A percentile compares a stretch with the other conserved stretches of the same genome.
Conservation (phyloP, 2,329 filamentous ascomycete species). For the Cladosporium sp. region DNA sequence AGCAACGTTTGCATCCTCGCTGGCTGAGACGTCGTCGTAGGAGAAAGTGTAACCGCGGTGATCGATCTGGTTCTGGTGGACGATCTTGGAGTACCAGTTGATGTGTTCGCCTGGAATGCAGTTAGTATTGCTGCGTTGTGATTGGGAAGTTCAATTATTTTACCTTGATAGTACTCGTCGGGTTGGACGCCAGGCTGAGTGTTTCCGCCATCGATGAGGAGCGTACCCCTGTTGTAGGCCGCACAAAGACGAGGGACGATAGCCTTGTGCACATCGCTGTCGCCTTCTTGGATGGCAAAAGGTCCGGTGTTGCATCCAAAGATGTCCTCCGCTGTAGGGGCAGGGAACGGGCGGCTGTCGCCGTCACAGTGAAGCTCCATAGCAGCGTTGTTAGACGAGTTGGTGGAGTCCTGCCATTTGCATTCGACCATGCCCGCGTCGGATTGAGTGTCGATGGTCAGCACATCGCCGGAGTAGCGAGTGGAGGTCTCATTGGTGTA, state of each 20-base stretch:
- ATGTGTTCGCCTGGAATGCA: background rate
- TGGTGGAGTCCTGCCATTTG: conserved; percentile 16
- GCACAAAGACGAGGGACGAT: conserved; percentile 68
- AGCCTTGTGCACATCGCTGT: conserved; percentile 44
- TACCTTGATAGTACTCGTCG: conserved; percentile 42
- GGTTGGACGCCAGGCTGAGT: conserved; percentile 40
- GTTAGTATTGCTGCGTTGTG: conserved; percentile 35
- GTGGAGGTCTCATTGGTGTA: conserved; percentile 50
- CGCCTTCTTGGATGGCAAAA: conserved; percentile 43
- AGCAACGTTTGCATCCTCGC: conserved; percentile 47
- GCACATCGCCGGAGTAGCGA: conserved; percentile 40
- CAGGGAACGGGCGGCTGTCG: conserved; percentile 44
- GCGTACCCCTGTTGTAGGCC: conserved; percentile 67
- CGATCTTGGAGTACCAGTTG: conserved; percentile 47
- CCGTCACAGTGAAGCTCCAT: conserved; percentile 39
- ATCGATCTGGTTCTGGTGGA: conserved; percentile 55
- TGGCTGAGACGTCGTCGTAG: conserved; percentile 61
- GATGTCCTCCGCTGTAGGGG: conserved; percentile 58
- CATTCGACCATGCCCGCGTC: conserved; percentile 51
- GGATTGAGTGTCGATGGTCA: conserved; percentile 62
- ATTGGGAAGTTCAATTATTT: conserved; percentile 28
- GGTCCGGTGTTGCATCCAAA: conserved; percentile 62
- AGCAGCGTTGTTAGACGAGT: conserved; percentile 29
- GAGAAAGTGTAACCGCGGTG: conserved; percentile 59
- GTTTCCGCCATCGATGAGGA: conserved; percentile 49